Evolutionary conservation across 78 protist species (phyloP), one percentile per base, ranked within the genome.

Genomic region (Dictyostelium capitatum): DNA sequence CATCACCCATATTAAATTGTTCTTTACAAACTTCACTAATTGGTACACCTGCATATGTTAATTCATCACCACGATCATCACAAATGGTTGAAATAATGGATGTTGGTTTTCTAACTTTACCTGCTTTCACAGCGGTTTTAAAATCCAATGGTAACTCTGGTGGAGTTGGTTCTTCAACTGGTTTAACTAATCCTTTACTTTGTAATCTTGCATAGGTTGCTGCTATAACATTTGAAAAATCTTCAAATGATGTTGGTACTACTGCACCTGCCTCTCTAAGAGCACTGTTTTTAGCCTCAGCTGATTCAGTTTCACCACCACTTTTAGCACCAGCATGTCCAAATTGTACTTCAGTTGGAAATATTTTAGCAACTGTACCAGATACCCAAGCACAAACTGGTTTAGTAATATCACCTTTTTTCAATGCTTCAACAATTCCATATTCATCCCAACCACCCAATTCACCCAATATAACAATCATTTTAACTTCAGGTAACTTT

Each of bases 41-140:
- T n/a, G 98, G 96, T 30, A 98, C 90, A 64, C 96, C 99, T 0
- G 95, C 87, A 92, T 98, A 98, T 19, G 83, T 48, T 41, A 90
- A 95, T 95, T 98, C 99, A 43, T 98, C 97, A 3, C 99, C 99
- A 28, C 99, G 95, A 77, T 98, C 99, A 83, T 98, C 99, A 47
- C 94, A 90, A 70, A 98, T 98, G 57, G 99, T 83, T 11, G 97
- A 90, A 20, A 98, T 94, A 50, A 98, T 95, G 14, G 56, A 51
- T 19, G 99, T 85, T 41, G 99, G 97, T 90, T 95, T 96, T 51
- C 99, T 96, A 53, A 98, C 96, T 56, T 96, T 90, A 12, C 99
- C 99, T 11, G 91, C 94, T 93, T 97, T 91, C 67, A 81, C 83
- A 25, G 98, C 98, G 87, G 96, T 83, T 77, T 62, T 59, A 95